These are phyloP conservation scores for Monosporozyma siamensis DNA, from an alignment of 805 yeast genomes.

Conservation along the genomic window DNA sequence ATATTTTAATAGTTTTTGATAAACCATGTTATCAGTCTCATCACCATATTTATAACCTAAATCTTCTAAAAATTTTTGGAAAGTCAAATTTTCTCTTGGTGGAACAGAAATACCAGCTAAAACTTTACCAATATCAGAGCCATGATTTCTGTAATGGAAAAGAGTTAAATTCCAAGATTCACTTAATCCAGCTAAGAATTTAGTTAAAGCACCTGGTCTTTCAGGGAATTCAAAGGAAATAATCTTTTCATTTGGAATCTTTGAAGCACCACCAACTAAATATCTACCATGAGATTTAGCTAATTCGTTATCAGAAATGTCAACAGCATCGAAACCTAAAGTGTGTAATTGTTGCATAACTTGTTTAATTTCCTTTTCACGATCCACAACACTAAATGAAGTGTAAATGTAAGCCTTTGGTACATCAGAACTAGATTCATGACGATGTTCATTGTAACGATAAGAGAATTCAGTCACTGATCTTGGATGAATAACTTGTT, in stretches of 20 bases:
- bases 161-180: constrained; percentile 84
- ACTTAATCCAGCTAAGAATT: constrained; percentile 62
- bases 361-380: constrained; percentile 59
- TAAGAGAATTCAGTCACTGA: constrained; percentile 91
- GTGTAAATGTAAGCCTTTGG: constrained; percentile 72
- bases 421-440: constrained; percentile 29
- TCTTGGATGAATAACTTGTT: constrained; percentile 74
- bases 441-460: constrained; percentile 47
- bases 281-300: constrained; percentile 96
- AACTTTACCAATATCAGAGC: constrained; percentile 88
- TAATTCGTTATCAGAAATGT: constrained; percentile 84
- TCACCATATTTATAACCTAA: constrained; percentile 71
- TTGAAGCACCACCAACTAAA: constrained; percentile 84
- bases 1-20: constrained; percentile 58
- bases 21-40: constrained; percentile 82
- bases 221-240: constrained; percentile 93
- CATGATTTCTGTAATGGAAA: constrained; percentile 96
- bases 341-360: constrained; percentile 51
- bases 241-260: constrained; percentile 64
- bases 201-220: constrained; percentile 86
- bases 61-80: constrained; percentile 56
- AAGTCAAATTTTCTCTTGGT: constrained; percentile 49
- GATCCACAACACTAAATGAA: constrained; percentile 75
- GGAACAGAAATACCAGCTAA: constrained; percentile 88
- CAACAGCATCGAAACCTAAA: constrained; percentile 65